These are phyloP conservation scores for Astrocystis sublimbata DNA, from an alignment of 495 filamentous ascomycete species.

Conservation along the genomic window DNA sequence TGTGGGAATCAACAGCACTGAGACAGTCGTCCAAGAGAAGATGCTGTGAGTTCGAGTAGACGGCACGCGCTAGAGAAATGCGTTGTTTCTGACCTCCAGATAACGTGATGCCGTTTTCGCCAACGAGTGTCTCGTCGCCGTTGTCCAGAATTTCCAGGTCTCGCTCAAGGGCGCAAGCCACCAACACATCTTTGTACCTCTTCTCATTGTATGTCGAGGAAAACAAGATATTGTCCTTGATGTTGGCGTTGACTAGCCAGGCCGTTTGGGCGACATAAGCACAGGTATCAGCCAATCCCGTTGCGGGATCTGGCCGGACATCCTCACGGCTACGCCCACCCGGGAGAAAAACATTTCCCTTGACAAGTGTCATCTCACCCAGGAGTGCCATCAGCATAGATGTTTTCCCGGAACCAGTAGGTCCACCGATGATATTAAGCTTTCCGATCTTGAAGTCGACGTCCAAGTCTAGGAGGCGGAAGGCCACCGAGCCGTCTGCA, in stretches of 20 bases:
- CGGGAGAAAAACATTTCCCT: constrained; percentile 80
- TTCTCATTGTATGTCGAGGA: constrained; percentile 78
- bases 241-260: constrained; percentile 95
- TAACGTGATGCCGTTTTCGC: constrained; percentile 95
- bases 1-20: constrained; percentile 98
- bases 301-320: constrained; percentile 75
- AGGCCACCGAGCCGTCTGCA: constrained; percentile 62
- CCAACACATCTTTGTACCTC: constrained; percentile 83
- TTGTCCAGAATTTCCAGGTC: constrained; percentile 90
- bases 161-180: constrained; percentile 89
- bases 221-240: constrained; percentile 96
- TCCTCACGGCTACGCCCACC: constrained; percentile 82
- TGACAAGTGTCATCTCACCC: constrained; percentile 90
- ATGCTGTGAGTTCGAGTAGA: constrained; percentile 91
- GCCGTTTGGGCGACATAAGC: constrained; percentile 98
- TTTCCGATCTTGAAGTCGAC: constrained; percentile 74
- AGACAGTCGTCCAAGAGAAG: constrained; percentile 93
- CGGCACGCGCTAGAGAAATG: constrained; percentile 88
- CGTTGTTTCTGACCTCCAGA: constrained; percentile 98
- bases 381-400: constrained; percentile 94
- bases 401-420: constrained; percentile 93
- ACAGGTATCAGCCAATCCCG: constrained; percentile 84
- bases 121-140: constrained; percentile 91
- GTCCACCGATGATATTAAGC: constrained; percentile 88
- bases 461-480: constrained; percentile 80